These are phyloP conservation scores for Suhomyces kunorum DNA, from an alignment of 1,139 yeast species.

Conservation along the genomic window DNA sequence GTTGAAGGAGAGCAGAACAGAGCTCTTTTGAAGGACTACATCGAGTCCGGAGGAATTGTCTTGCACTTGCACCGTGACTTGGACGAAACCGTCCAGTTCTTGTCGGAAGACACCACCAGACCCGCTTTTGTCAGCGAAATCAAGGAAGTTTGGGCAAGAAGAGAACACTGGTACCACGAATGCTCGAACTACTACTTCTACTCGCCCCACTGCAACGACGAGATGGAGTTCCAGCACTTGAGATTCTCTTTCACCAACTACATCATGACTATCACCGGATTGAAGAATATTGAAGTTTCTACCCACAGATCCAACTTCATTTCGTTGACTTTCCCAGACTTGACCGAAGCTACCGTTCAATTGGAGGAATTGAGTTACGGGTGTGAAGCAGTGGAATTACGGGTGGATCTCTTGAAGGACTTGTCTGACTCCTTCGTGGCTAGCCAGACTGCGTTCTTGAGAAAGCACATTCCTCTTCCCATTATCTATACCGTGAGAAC, in stretches of 20 bases:
- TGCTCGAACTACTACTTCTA: constrained; percentile 80
- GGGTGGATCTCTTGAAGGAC: constrained; percentile 69
- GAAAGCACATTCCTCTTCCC: constrained; percentile 66
- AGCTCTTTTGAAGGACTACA: constrained; percentile 55
- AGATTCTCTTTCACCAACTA: constrained; percentile 61
- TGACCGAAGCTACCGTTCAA: constrained; percentile 45
- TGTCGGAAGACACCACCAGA: constrained; percentile 75
- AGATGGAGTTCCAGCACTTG: constrained; percentile 56
- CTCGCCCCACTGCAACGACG: constrained; percentile 67
- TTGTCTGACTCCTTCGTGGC: constrained; percentile 59
- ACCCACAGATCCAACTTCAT: constrained; percentile 65
- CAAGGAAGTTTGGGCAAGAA: constrained; percentile 75
- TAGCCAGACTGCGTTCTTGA: constrained; percentile 69
- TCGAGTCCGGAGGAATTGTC: constrained; percentile 67
- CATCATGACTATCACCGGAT: constrained; percentile 66
- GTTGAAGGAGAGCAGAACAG: constrained; percentile 80
- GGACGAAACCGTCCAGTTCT: constrained; percentile 73
- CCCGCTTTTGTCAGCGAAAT: constrained; percentile 86
- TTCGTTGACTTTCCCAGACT: constrained; percentile 63
- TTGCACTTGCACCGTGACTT: constrained; percentile 88
- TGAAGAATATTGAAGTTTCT: constrained; percentile 46
- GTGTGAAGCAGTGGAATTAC: constrained; percentile 76
- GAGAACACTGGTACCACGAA: constrained; percentile 78
- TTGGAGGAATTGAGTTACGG: constrained; percentile 65
- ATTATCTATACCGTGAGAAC: constrained; percentile 83